Base-by-base conservation (phyloP, 768 basidiomycete species). In the Leucosporidium yakuticum region DNA sequence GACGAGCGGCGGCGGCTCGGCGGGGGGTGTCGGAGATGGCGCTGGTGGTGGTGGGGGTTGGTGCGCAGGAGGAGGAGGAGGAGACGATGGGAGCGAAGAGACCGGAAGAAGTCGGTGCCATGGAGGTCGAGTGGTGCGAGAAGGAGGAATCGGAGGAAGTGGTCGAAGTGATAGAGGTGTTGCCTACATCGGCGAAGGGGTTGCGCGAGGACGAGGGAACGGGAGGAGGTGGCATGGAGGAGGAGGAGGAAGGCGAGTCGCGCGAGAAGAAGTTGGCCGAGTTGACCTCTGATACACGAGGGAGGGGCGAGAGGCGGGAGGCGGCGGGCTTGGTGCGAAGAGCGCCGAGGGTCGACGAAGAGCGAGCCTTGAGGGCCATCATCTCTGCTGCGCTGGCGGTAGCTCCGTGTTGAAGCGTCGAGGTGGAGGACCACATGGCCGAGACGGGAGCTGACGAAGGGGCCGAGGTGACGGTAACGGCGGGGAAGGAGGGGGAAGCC, bases 81-180 rank as follows among this genome's bases (percentile, higher is more conserved):
- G 68, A 61, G 57, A 71, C 58, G 48, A 71, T 19, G 1, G 70
- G 70, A 2, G 70, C 70, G 27, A 63, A 48, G 53, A 71, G 67
- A 27, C 69, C 62, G 4, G 65, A 56, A 21, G 62, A 56, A 4
- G 58, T 51, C 2, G 69, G 69, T 11, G 69, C 69, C 64, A 66
- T 70, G 29, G 64, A 66, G 62, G 49, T 63, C 7, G 69, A 66
- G 2, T 50, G 15, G 7, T 54, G 50, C 34, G 9, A 7, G 29
- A 7, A 21, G 39, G 27, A 12, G 15, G 39, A 36, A 51, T 25
- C 25, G 29, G 49, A 59, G 32, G 20, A 50, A 48, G 32, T 7
- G 50, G 21, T 51, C 19, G 50, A 23, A 51, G 50, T 51, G 23
- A 51, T 23, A 21, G 50, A 51, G 19, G 63, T 7, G 64, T 63